Percentiles rank a stretch among this genome's conserved stretches.
phyloP scores from a whole-genome alignment of 129 eudicot genomes.

The Flaveria linearis region DNA sequence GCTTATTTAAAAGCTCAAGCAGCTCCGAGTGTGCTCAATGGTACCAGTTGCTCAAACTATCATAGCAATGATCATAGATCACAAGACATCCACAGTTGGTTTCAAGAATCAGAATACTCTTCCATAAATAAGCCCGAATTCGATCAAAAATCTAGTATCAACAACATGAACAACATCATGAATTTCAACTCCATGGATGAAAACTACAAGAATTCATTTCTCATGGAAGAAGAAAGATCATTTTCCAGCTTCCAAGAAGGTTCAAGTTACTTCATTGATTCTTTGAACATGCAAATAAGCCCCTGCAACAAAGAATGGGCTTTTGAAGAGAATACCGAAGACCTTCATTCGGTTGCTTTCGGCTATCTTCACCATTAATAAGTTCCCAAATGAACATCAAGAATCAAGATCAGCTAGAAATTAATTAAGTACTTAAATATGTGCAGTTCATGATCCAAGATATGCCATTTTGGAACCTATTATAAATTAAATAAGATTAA shows the following conservation, averaged over 20 bases:
- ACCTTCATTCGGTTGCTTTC: constrained; percentile 74
- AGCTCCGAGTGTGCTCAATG: constrained; percentile 45
- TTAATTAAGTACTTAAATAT: constrained; percentile 27
- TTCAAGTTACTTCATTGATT: constrained; percentile 61
- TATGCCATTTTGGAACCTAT: constrained; percentile 39
- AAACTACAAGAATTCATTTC: constrained; percentile 34
- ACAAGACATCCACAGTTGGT: constrained; percentile 71
- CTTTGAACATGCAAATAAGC: constrained; percentile 49
- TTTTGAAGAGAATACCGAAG: constrained; percentile 57
- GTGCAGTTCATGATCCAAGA: constrained; percentile 22
- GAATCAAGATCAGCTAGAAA: constrained; percentile 35
- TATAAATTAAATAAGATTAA: constrained; percentile 36
- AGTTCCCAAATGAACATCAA: not conserved
- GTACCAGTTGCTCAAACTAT: constrained; percentile 41
- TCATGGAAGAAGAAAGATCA: constrained; percentile 54
- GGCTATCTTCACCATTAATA: constrained; percentile 61
- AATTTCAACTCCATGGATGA: constrained; percentile 39
- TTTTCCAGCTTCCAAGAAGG: constrained; percentile 60
- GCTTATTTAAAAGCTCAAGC: constrained; percentile 76
- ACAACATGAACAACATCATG: constrained; percentile 39
- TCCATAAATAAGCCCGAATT: constrained; percentile 54
- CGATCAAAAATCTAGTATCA: constrained; percentile 32
- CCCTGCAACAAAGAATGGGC: constrained; percentile 50
- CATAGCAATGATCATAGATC: constrained; percentile 46
- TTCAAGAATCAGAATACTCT: constrained; percentile 54